These are phyloP conservation scores for Daldinia sp. DNA, from an alignment of 2,329 filamentous ascomycete genomes.

Conservation along the genomic window DNA sequence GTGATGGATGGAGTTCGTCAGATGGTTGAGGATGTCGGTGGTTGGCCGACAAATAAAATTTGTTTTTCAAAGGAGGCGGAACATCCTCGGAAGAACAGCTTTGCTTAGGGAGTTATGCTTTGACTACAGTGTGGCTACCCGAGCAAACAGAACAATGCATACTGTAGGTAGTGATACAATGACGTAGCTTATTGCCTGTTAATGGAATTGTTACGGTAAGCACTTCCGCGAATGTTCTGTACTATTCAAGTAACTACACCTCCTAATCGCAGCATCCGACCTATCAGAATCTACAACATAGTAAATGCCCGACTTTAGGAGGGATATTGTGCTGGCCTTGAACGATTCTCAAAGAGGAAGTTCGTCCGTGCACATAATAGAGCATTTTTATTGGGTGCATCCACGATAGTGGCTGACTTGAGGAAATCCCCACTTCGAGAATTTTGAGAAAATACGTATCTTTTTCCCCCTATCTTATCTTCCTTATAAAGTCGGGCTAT, in stretches of 20 bases:
- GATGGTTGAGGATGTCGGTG: constrained; percentile 24
- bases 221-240: background rate
- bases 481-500: too few relatives aligned
- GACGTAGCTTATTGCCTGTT: constrained; percentile 17
- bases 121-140: constrained; percentile 19
- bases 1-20: constrained; percentile 15
- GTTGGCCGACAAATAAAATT: constrained; percentile 36
- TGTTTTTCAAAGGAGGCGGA: constrained; percentile 28
- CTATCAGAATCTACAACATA: too few relatives aligned
- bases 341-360: too few relatives aligned
- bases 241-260: too few relatives aligned
- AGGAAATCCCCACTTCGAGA: too few relatives aligned
- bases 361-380: too few relatives aligned
- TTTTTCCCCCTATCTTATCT: too few relatives aligned
- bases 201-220: constrained; percentile 1
- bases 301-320: too few relatives aligned
- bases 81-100: constrained; percentile 27
- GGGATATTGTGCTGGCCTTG: too few relatives aligned
- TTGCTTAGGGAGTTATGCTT: background rate
- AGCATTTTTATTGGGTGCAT: too few relatives aligned
- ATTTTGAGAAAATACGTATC: too few relatives aligned
- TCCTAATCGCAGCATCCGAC: background rate
- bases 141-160: background rate
- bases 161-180: constrained; percentile 8
- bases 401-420: too few relatives aligned